Conservation (phyloP, 306 rosid species). For the Trifolium subterraneum region DNA sequence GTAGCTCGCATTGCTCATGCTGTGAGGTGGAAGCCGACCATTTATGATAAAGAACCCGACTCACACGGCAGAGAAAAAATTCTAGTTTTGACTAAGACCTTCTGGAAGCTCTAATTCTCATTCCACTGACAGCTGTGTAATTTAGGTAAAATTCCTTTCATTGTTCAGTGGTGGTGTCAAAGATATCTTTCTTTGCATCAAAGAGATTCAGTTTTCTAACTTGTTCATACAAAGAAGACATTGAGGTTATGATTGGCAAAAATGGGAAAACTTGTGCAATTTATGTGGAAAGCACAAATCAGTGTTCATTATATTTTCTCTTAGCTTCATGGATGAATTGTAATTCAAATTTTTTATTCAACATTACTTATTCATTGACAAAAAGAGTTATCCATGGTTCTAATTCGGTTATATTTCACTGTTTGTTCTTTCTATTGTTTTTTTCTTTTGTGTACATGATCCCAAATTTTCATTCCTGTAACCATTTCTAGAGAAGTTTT, state of each 20-base stretch:
- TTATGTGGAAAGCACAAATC: constrained; percentile 44
- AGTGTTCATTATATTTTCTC: constrained; percentile 34
- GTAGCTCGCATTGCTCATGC: constrained; percentile 68
- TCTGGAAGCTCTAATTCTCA: constrained; percentile 65
- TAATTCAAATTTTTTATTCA: constrained; percentile 30
- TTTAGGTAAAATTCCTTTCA: constrained; percentile 52
- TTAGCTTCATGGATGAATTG: constrained; percentile 38
- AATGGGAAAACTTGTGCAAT: constrained; percentile 46
- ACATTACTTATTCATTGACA: constrained; percentile 14
- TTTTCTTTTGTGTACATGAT: not conserved
- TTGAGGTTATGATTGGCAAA: constrained; percentile 44
- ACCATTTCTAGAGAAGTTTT: not conserved
- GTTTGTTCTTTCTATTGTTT: constrained; percentile 10
- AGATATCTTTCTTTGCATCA: constrained; percentile 51
- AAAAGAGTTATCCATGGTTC: constrained; percentile 1
- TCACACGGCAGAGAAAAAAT: constrained; percentile 75
- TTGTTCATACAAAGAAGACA: constrained; percentile 47
- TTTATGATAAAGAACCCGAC: constrained; percentile 71
- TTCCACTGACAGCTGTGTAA: constrained; percentile 48
- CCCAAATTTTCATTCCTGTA: constrained; percentile 1
- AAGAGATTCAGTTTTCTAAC: constrained; percentile 44
- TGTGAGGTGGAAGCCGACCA: constrained; percentile 68
- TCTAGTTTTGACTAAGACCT: constrained; percentile 74
- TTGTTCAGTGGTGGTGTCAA: constrained; percentile 25
- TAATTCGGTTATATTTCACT: constrained; percentile 8